Evolutionary conservation across 495 filamentous ascomycete genomes (phyloP).

Genomic region (Apodospora peruviana): DNA sequence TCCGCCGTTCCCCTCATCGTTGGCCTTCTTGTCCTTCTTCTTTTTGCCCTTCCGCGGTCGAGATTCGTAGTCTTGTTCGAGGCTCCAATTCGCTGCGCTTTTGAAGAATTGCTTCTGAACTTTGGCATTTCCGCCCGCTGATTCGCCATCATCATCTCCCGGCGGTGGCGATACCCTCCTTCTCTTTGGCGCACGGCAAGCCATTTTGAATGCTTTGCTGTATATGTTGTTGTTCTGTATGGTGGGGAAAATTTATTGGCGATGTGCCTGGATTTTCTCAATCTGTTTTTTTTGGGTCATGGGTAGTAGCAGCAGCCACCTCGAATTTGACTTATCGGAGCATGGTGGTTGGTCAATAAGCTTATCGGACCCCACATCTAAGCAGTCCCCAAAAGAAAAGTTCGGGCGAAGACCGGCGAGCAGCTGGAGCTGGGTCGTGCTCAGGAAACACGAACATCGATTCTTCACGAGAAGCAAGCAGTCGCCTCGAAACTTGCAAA

Average conservation of each 20-base stretch:
- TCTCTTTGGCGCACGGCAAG: conserved; percentile 38
- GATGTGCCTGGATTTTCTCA: not conserved
- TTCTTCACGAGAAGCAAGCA: not conserved
- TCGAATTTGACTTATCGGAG: conserved; percentile 11
- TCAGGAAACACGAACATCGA: not conserved
- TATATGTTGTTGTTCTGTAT: conserved; percentile 2
- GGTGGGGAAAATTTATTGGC: not conserved
- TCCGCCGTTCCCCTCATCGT: conserved; percentile 4
- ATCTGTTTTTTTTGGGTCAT: not conserved
- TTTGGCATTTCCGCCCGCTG: conserved; percentile 20
- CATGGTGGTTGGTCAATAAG: conserved; percentile 1
- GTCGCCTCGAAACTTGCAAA: not conserved
- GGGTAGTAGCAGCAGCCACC: conserved; percentile 2
- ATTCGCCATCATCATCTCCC: conserved; percentile 23
- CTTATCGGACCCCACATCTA: conserved; percentile 20
- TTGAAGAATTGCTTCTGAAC: conserved; percentile 41
- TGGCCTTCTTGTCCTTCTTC: conserved; percentile 59
- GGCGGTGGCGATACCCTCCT: conserved; percentile 37
- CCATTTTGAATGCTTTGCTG: conserved; percentile 18
- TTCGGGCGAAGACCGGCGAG: not conserved
- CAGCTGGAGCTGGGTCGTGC: not conserved
- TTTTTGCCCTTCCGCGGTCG: conserved; percentile 66
- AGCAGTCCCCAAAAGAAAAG: conserved; percentile 19
- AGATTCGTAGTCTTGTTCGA: conserved; percentile 87
- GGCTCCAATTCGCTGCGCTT: conserved; percentile 61